phyloP scores from a whole-genome alignment of 306 rosid species.

The Calophaca sinica region DNA sequence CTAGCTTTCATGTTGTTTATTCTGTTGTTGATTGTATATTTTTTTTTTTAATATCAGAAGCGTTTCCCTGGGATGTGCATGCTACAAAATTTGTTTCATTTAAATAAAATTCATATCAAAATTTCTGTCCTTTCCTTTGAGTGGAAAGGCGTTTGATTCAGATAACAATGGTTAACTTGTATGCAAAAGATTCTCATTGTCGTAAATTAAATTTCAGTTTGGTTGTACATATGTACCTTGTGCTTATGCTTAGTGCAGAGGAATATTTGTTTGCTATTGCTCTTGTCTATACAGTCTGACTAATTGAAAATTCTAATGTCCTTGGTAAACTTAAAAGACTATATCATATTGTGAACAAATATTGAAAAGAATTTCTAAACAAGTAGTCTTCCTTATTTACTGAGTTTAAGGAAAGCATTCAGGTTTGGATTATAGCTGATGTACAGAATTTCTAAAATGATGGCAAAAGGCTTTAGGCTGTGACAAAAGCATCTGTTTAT shows the following conservation, averaged over 20 bases:
- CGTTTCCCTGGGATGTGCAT: not conserved
- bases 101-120: not conserved
- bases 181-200: constrained; percentile 10
- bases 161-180: not conserved
- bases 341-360: not conserved
- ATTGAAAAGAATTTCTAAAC: not conserved
- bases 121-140: not conserved
- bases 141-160: not conserved
- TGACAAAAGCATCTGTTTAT: not conserved
- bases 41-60: no score
- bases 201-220: not conserved
- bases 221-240: not conserved
- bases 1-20: constrained; percentile 25
- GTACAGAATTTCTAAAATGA: not conserved
- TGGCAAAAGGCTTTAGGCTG: not conserved
- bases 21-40: not conserved
- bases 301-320: not conserved
- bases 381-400: not conserved
- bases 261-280: constrained; percentile 13
- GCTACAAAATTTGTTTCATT: constrained; percentile 23
- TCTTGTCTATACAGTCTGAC: constrained; percentile 23
- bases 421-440: constrained; percentile 1
- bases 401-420: constrained; percentile 16
- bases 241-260: not conserved
- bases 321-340: not conserved